phyloP scores from a whole-genome alignment of 139 green algal species.

The Chlorella sp. region DNA sequence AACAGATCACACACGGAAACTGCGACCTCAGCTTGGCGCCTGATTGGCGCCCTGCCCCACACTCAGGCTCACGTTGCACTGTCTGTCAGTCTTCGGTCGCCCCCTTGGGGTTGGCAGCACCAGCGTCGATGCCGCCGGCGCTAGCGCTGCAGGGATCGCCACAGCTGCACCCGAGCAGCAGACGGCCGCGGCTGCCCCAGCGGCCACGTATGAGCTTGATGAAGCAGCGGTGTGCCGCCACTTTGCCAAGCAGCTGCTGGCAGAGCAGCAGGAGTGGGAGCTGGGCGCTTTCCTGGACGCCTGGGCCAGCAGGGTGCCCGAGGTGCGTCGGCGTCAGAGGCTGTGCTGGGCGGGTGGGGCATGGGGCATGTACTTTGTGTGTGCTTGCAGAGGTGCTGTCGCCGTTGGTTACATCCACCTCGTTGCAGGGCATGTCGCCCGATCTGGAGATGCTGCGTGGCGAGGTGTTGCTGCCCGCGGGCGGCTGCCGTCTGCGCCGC shows the following conservation, averaged over 20 bases:
- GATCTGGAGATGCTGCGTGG: constrained; percentile 41
- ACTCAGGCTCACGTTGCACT: constrained; percentile 48
- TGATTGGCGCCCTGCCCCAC: not conserved
- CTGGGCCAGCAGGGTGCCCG: constrained; percentile 21
- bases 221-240: constrained; percentile 32
- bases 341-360: not conserved
- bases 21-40: not conserved
- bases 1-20: no score
- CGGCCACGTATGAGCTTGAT: constrained; percentile 10
- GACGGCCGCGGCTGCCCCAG: not conserved
- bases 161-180: not conserved
- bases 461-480: constrained; percentile 39
- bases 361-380: not conserved
- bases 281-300: constrained; percentile 20
- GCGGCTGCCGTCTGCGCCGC: constrained; percentile 28
- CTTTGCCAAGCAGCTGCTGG: constrained; percentile 24
- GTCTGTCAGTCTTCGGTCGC: constrained; percentile 46
- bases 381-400: not conserved
- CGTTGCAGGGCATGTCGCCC: constrained; percentile 37
- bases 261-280: constrained; percentile 23
- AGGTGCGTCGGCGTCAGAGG: constrained; percentile 7
- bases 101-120: not conserved
- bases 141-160: not conserved
- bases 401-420: not conserved
- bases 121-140: not conserved